Percentiles rank a stretch among this genome's conserved stretches.
phyloP scores from a whole-genome alignment of 2,329 filamentous ascomycete genomes.

The Cryoendolithus antarcticus region DNA sequence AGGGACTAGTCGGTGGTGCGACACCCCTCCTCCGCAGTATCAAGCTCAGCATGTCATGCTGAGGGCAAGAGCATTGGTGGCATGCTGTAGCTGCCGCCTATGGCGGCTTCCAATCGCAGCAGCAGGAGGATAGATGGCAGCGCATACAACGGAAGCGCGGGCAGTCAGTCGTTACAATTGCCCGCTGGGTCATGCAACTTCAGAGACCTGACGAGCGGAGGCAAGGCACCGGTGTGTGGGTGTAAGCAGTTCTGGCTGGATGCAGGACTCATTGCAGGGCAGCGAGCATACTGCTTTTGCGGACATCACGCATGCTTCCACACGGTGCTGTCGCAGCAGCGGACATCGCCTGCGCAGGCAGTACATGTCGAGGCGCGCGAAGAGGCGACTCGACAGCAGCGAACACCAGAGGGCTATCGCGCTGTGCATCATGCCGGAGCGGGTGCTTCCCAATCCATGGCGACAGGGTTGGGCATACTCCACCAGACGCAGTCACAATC shows the following conservation, averaged over 20 bases:
- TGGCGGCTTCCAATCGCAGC: conserved; percentile 17
- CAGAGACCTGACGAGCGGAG: conserved; percentile 33
- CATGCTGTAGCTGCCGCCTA: conserved; percentile 17
- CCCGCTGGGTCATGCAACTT: conserved; percentile 43
- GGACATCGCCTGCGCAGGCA: conserved; percentile 2
- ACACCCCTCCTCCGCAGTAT: no score
- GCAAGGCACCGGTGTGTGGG: conserved; percentile 35
- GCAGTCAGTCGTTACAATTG: conserved; percentile 18
- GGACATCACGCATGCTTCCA: conserved; percentile 48
- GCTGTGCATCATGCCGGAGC: conserved; percentile 3
- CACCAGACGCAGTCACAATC: conserved; percentile 14
- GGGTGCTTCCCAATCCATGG: conserved; percentile 3
- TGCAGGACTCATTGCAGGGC: conserved; percentile 6
- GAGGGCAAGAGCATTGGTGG: conserved; percentile 16
- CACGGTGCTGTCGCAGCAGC: conserved; percentile 11
- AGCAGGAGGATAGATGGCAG: conserved; percentile 5
- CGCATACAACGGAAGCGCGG: no score
- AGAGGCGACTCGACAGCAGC: conserved; percentile 3
- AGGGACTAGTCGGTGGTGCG: no score
- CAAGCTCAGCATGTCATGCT: conserved; percentile 23
- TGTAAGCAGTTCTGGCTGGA: conserved; percentile 41
- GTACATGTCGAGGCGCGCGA: conserved; percentile 8
- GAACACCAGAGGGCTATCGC: conserved; percentile 5
- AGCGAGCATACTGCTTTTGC: conserved; percentile 37
- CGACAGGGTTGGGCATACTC: conserved; percentile 18